Conservation (phyloP, 176 grass and related monocot species). For the Triticum timopheevii region DNA sequence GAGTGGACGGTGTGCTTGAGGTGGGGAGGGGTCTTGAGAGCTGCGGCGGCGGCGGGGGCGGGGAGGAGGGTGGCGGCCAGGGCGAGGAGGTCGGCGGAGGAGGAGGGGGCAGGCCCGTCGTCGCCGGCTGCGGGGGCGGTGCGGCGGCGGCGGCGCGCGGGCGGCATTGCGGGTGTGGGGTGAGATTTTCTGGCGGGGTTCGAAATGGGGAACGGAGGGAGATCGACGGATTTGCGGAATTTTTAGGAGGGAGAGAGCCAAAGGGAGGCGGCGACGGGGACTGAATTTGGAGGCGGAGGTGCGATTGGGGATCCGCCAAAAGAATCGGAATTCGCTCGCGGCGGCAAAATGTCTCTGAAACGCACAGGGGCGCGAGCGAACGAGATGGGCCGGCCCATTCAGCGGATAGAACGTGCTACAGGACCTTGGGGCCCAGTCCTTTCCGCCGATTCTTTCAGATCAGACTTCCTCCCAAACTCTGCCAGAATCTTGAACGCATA, state of each 20-base stretch:
- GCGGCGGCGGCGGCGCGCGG: slow-evolving; percentile 43
- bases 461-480: too few relatives aligned
- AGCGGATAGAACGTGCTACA: too few relatives aligned
- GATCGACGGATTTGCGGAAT: neutral
- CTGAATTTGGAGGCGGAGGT: neutral
- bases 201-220: slow-evolving; percentile 39
- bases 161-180: slow-evolving; percentile 28
- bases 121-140: slow-evolving; percentile 25
- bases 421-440: too few relatives aligned
- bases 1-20: slow-evolving; percentile 39
- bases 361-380: too few relatives aligned
- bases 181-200: slow-evolving; percentile 9
- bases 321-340: too few relatives aligned
- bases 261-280: too few relatives aligned
- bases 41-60: slow-evolving; percentile 16
- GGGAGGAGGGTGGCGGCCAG: slow-evolving; percentile 42
- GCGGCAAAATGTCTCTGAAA: too few relatives aligned
- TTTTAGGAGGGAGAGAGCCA: neutral
- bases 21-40: slow-evolving; percentile 37
- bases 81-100: slow-evolving; percentile 46
- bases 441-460: too few relatives aligned
- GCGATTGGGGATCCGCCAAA: too few relatives aligned
- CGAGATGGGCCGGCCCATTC: too few relatives aligned
- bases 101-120: slow-evolving; percentile 37
- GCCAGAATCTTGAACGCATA: too few relatives aligned